Conservation (phyloP, 2,329 filamentous ascomycete species). For the Verticillium nonalfalfae region DNA sequence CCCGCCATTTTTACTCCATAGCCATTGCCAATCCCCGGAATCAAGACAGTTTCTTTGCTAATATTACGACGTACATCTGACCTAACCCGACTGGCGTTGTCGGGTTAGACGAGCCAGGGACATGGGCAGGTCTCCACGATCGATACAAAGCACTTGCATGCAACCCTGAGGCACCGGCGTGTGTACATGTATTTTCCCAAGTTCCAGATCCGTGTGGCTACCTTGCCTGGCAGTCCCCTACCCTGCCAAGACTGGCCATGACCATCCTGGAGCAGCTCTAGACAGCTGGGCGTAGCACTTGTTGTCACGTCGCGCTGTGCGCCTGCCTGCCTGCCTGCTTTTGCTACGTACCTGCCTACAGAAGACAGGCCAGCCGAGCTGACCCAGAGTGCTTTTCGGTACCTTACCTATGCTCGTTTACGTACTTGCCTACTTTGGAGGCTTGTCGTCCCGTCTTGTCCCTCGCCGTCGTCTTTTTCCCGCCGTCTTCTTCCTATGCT, state of each 20-base stretch:
- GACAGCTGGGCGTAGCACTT: neutral
- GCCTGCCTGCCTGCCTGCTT: neutral
- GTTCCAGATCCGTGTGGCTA: too few species aligned
- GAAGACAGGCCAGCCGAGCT: neutral
- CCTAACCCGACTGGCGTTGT: neutral
- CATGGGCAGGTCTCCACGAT: neutral
- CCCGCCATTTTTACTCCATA: neutral
- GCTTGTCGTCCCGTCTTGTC: neutral
- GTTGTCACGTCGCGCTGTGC: neutral
- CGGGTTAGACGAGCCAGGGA: neutral
- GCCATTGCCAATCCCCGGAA: neutral
- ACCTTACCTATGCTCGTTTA: neutral
- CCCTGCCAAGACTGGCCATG: neutral
- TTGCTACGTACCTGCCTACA: neutral
- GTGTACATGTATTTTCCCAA: neutral
- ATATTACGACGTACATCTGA: neutral
- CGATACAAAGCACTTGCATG: neutral
- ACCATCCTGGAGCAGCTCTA: neutral
- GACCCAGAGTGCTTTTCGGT: neutral
- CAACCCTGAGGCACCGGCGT: neutral
- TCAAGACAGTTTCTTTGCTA: neutral
- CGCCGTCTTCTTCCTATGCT: neutral
- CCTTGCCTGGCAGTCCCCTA: neutral
- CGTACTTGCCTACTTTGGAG: neutral
- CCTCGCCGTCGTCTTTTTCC: conserved; percentile 18